Base-by-base conservation (phyloP, 164 flowering plant species). In the Echeveria elegans region DNA sequence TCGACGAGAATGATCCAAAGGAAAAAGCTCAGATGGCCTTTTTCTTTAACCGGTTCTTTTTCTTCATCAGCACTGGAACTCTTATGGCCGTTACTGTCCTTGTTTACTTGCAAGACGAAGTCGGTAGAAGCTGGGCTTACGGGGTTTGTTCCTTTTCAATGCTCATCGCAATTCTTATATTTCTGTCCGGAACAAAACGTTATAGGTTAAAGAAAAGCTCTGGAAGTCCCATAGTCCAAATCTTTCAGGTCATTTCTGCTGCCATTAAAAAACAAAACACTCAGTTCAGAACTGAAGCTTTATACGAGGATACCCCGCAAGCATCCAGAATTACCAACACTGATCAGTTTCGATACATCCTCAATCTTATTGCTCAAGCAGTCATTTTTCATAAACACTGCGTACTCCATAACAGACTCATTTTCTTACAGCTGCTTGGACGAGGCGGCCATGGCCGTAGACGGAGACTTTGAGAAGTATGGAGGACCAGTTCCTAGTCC, bases 31-130 rank as follows among this genome's bases (percentile, higher is more conserved):
- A 86, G 48, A 86, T 85, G 96, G 76, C 86, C 16, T 84, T 65
- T 66, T 92, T 92, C 86, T 92, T 92, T 80, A 82, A 80, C 72
- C 77, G 98, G 70, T 92, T 89, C 80, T 80, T 89, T 80, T 82
- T 92, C 75, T 81, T 88, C 78, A 81, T 92, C 30, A 86, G 88
- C 76, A 68, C 66, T 0, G 96, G 96, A 10, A 86, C 96, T 28
- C 66, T 92, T 34, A 66, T 72, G 67, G 98, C 98, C 0, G 92
- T 86, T 15, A 89, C 98, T 0, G 86, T 92, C 12, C 89, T 92
- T 14, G 98, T 92, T 8, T 92, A 88, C 73, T 58, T 92, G 37
- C 92, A 92, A 75, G 97, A 92, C 43, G 87, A 86, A 71, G 88
- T 92, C 15, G 82, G 92, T 18, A 72, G 97, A 68, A 83, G 83